A percentile compares a stretch with the other conserved stretches of the same genome.
Conservation (phyloP, 257 asterid species). For the Cynanchum wilfordii region DNA sequence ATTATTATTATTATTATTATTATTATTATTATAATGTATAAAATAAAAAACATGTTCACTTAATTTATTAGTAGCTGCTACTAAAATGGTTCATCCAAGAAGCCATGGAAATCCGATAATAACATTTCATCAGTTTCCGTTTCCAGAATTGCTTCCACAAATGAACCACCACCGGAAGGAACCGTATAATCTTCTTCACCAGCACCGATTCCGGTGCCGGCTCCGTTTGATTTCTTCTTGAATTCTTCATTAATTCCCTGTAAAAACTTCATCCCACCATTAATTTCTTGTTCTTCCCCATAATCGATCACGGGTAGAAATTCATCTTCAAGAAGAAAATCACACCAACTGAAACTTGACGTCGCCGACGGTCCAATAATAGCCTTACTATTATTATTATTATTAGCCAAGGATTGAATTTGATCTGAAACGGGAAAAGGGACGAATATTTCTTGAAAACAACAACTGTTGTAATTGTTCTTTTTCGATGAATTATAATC, state of each 20-base stretch:
- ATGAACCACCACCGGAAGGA: constrained; percentile 39
- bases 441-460: no score
- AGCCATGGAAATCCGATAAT: constrained; percentile 43
- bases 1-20: no score
- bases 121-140: constrained; percentile 62
- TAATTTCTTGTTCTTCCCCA: constrained; percentile 18
- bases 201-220: background rate
- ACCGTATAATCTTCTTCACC: constrained; percentile 33
- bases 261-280: background rate
- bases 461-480: no score
- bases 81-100: constrained; percentile 54
- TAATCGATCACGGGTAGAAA: constrained; percentile 15
- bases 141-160: constrained; percentile 73
- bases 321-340: constrained; percentile 67
- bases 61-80: no score
- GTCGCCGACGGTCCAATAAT: background rate
- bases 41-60: no score
- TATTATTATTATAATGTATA: no score
- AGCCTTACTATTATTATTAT: constrained; percentile 23
- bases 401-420: constrained; percentile 21
- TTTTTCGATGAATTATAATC: constrained; percentile 10
- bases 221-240: background rate
- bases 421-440: constrained; percentile 7
- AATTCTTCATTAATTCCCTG: constrained; percentile 5
- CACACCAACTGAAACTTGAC: constrained; percentile 64